Conservation (phyloP, 257 asterid genomes). For the Mitragyna speciosa region DNA sequence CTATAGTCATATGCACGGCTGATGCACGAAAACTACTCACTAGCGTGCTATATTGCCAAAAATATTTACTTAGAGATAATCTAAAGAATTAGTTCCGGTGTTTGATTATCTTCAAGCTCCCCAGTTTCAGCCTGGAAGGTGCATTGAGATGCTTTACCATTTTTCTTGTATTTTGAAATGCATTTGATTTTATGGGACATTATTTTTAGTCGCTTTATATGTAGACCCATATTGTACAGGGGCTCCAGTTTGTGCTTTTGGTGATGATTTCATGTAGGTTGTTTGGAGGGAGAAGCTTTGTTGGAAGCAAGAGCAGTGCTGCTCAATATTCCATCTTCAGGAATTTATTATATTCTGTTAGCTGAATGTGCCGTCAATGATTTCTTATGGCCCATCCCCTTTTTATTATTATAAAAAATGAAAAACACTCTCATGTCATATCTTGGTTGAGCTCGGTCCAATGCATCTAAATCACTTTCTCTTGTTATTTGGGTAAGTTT, state of each 20-base stretch:
- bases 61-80: no score
- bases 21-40: no score
- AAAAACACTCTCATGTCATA: no score
- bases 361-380: background rate
- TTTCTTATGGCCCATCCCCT: background rate
- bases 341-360: background rate
- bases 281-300: conserved; percentile 1
- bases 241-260: conserved; percentile 3
- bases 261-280: background rate
- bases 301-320: background rate
- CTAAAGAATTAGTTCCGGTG: conserved; percentile 72
- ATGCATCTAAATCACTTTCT: no score
- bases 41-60: no score
- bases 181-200: background rate
- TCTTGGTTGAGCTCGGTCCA: no score
- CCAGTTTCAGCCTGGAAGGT: conserved; percentile 64
- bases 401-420: no score
- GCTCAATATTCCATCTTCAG: background rate
- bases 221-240: background rate
- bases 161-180: background rate
- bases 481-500: no score
- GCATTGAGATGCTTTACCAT: background rate
- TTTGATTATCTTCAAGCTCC: conserved; percentile 63
- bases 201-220: conserved; percentile 4
- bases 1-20: no score